Percentiles rank a stretch among this genome's conserved stretches.
These are phyloP conservation scores for Paecilomyces niveus DNA, from an alignment of 2,329 filamentous ascomycete species.

Conservation along the genomic window DNA sequence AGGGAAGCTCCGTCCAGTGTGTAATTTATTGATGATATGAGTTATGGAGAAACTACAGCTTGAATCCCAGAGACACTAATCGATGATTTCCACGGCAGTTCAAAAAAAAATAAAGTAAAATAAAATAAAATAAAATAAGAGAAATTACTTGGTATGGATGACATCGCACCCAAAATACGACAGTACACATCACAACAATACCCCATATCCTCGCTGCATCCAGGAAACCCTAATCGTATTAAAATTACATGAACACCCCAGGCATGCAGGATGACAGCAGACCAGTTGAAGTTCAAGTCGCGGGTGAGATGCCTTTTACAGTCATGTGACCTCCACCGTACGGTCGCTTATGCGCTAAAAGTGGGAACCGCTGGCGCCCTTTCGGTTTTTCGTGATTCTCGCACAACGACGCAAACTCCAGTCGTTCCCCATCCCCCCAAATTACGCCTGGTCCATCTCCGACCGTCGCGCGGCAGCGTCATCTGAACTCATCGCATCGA, in stretches of 20 bases:
- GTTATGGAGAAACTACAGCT: no score
- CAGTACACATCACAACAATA: not conserved
- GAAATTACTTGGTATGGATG: not conserved
- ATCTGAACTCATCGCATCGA: slow-evolving; percentile 18
- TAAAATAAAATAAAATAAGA: not conserved
- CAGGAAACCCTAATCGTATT: not conserved
- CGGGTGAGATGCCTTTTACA: not conserved
- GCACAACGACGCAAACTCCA: slow-evolving; percentile 6
- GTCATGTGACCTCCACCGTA: slow-evolving; percentile 19
- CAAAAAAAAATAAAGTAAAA: no score
- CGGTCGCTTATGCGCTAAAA: slow-evolving; percentile 29
- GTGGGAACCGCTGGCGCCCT: slow-evolving; percentile 17
- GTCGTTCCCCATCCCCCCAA: slow-evolving; percentile 1
- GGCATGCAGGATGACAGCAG: not conserved
- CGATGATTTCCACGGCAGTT: no score
- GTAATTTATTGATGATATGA: no score
- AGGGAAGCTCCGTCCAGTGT: no score
- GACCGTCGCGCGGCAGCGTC: slow-evolving; percentile 31
- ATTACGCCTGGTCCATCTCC: slow-evolving; percentile 7
- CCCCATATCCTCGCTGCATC: not conserved
- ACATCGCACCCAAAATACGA: not conserved
- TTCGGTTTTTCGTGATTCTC: slow-evolving; percentile 3
- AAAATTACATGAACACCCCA: no score
- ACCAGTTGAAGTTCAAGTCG: not conserved
- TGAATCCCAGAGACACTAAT: no score